These are phyloP conservation scores for Leishmania tarentolae DNA, from an alignment of 208 protist species.

Conservation along the genomic window DNA sequence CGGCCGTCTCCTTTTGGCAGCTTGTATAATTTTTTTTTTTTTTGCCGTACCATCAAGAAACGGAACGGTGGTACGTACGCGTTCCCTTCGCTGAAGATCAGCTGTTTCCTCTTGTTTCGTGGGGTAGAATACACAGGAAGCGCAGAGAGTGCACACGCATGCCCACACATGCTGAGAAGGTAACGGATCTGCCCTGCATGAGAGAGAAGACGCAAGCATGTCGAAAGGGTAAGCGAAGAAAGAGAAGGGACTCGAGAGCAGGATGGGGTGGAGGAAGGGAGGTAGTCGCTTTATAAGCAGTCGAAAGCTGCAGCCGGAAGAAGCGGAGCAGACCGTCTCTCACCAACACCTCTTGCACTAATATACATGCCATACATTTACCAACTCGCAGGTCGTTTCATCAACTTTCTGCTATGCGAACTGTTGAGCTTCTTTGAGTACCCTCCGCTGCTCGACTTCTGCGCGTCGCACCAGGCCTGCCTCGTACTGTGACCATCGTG, in stretches of 20 bases:
- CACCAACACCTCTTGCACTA: not conserved
- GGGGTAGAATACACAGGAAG: not conserved
- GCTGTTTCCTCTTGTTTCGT: not conserved
- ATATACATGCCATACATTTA: slow-evolving; percentile 1
- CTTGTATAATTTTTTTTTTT: not conserved
- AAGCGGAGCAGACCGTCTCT: not conserved
- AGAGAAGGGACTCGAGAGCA: not conserved
- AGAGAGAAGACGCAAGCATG: not conserved
- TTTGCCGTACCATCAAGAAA: not conserved
- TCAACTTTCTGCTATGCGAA: not conserved
- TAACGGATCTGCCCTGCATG: not conserved
- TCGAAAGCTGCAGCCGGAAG: not conserved
- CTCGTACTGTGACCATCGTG: slow-evolving; percentile 77
- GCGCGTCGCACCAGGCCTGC: slow-evolving; percentile 39
- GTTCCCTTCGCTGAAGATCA: not conserved
- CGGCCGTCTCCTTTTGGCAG: not conserved
- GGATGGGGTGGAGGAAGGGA: not conserved
- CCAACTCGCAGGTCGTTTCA: not conserved
- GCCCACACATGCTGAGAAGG: not conserved
- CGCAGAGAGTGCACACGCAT: not conserved
- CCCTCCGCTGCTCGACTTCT: slow-evolving; percentile 19
- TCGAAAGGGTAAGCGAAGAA: not conserved
- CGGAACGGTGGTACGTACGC: not conserved
- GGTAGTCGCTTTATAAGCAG: not conserved
- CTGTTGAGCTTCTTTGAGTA: slow-evolving; percentile 21